Evolutionary conservation across 176 grass and related monocot species (phyloP).

Genomic region (Musa beccarii): DNA sequence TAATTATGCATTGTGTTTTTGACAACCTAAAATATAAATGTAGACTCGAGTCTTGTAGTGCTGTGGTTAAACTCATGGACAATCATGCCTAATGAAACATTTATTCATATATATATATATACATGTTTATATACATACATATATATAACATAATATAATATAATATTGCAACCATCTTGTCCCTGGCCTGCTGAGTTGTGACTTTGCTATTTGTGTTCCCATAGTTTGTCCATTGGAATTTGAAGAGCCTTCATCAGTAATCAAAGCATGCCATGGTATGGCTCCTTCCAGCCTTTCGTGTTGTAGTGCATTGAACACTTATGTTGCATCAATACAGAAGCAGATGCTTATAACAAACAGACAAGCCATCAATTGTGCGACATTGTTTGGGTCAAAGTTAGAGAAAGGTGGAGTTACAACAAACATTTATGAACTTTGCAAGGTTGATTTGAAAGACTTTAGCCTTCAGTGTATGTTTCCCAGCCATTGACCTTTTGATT

Average conservation of each 20-base stretch:
- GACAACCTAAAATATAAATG: not conserved
- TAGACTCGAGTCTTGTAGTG: not conserved
- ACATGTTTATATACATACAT: too few relatives aligned
- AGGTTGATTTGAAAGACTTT: conserved; percentile 93
- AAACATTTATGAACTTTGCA: conserved; percentile 75
- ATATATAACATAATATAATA: not conserved
- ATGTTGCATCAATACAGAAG: conserved; percentile 73
- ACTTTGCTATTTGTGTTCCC: conserved; percentile 21
- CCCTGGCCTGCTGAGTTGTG: not conserved
- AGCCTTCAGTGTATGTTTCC: conserved; percentile 72
- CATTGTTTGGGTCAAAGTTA: conserved; percentile 88
- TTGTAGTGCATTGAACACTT: conserved; percentile 56
- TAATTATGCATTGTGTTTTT: too few relatives aligned
- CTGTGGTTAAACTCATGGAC: not conserved
- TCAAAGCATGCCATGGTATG: conserved; percentile 61
- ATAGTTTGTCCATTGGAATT: conserved; percentile 92
- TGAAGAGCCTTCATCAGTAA: conserved; percentile 59
- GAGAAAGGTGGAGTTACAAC: conserved; percentile 66
- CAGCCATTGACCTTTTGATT: conserved; percentile 20
- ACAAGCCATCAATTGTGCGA: conserved; percentile 97
- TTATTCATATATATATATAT: not conserved
- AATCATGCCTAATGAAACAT: not conserved
- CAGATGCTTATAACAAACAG: conserved; percentile 96
- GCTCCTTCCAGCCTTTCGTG: conserved; percentile 48
- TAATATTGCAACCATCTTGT: not conserved